These are phyloP conservation scores for Circinella minor DNA, from an alignment of 371 early-diverging fungal species.

Conservation along the genomic window DNA sequence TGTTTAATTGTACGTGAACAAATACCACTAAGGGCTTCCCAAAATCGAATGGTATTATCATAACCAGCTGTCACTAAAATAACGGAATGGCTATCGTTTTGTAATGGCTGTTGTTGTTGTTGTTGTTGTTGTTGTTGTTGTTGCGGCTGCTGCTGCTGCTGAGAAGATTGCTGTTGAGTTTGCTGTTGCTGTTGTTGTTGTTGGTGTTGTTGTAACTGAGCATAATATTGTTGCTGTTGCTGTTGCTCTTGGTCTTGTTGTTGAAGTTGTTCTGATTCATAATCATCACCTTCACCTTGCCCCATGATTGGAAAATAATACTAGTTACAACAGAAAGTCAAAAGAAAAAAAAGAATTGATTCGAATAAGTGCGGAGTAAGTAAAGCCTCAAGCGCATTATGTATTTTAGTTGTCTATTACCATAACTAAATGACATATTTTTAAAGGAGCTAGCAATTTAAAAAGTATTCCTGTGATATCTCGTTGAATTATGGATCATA, in stretches of 20 bases:
- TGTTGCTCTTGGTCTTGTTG: constrained; percentile 12
- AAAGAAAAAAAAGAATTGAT: too few species aligned
- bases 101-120: constrained; percentile 46
- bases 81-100: constrained; percentile 77
- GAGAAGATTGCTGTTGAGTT: constrained; percentile 24
- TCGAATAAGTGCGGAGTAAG: too few species aligned
- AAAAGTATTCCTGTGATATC: too few species aligned
- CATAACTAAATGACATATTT: too few species aligned
- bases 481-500: too few species aligned
- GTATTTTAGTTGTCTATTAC: too few species aligned
- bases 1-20: constrained; percentile 94
- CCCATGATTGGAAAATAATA: background rate
- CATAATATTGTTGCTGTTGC: constrained; percentile 16
- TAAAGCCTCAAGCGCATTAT: too few species aligned
- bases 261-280: constrained; percentile 2
- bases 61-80: constrained; percentile 94
- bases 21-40: constrained; percentile 96
- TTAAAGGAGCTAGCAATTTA: too few species aligned
- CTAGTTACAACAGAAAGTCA: too few species aligned
- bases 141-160: constrained; percentile 20
- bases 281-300: background rate
- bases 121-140: constrained; percentile 41
- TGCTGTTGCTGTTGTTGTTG: constrained; percentile 13
- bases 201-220: constrained; percentile 16
- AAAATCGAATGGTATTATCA: constrained; percentile 96